A percentile compares a stretch with the other conserved stretches of the same genome.
These are phyloP conservation scores for Geosiphon pyriformis DNA, from an alignment of 192 early-diverging fungal species.

Conservation along the genomic window DNA sequence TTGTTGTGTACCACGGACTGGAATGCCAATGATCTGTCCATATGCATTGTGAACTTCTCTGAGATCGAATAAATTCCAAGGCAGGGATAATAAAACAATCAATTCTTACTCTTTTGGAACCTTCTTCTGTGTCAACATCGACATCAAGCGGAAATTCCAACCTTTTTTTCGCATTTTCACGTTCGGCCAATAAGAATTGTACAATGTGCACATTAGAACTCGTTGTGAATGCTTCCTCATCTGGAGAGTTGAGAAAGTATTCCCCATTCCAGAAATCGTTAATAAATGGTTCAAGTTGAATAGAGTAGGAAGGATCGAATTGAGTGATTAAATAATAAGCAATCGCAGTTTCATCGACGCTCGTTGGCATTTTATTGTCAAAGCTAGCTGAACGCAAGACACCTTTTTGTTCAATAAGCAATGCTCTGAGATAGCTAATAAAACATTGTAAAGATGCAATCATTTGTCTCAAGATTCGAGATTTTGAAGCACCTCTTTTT, in stretches of 20 bases:
- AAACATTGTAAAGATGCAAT: neutral
- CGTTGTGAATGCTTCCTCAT: neutral
- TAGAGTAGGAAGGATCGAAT: neutral
- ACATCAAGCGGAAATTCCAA: neutral
- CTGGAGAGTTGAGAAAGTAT: neutral
- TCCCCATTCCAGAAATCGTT: neutral
- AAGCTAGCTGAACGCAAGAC: neutral
- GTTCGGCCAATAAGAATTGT: neutral
- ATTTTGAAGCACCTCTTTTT: neutral
- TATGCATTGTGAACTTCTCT: neutral
- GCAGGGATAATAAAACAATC: neutral
- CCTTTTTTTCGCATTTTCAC: neutral
- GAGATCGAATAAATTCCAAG: neutral
- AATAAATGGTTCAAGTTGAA: neutral
- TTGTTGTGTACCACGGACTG: constrained; percentile 1
- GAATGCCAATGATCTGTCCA: constrained; percentile 1
- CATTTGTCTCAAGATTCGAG: neutral
- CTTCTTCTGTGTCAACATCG: neutral
- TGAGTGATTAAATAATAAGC: neutral
- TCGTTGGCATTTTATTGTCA: neutral
- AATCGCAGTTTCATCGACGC: neutral
- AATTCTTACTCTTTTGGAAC: neutral
- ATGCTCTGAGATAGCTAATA: neutral
- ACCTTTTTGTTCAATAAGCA: neutral
- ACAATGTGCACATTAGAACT: neutral